A percentile compares a stretch with the other conserved stretches of the same genome.
Conservation (phyloP, 371 early-diverging fungal genomes). For the Mortierella sp. region DNA sequence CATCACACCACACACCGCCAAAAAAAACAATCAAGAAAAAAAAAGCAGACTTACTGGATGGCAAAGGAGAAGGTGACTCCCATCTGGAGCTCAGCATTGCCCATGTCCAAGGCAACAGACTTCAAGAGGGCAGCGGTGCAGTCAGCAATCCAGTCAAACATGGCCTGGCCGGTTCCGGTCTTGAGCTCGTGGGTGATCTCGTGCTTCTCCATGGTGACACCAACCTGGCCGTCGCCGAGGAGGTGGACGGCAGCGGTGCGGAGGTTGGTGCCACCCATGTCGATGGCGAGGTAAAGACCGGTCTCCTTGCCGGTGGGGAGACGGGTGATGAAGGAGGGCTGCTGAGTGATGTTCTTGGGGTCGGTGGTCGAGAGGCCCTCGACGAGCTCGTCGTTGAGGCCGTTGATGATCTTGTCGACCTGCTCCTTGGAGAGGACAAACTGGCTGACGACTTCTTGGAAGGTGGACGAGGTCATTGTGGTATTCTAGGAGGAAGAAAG, state of each 20-base stretch:
- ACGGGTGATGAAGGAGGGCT: constrained; percentile 89
- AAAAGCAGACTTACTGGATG: constrained; percentile 59
- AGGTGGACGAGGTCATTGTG: constrained; percentile 17
- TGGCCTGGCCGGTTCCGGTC: constrained; percentile 70
- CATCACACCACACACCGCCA: background rate
- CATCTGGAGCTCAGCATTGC: constrained; percentile 59
- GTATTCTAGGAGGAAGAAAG: background rate
- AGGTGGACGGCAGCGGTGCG: constrained; percentile 87
- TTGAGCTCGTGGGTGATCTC: constrained; percentile 89
- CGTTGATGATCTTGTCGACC: constrained; percentile 66
- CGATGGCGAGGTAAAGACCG: constrained; percentile 90
- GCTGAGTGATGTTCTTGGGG: constrained; percentile 62
- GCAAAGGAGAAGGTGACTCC: constrained; percentile 91
- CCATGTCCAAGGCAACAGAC: constrained; percentile 37
- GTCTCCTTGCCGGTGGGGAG: constrained; percentile 88
- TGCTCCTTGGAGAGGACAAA: constrained; percentile 61
- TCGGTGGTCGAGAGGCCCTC: constrained; percentile 68
- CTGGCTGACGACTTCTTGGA: constrained; percentile 46
- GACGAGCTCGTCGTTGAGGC: constrained; percentile 62
- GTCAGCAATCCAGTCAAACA: constrained; percentile 93
- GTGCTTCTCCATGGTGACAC: constrained; percentile 84
- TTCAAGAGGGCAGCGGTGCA: constrained; percentile 64
- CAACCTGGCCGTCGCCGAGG: constrained; percentile 78
- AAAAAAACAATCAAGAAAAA: background rate
- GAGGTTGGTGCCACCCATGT: constrained; percentile 95